A percentile compares a stretch with the other conserved stretches of the same genome.
Conservation (phyloP, 352 stramenopile genomes). For the Thalassiosira hispida region DNA sequence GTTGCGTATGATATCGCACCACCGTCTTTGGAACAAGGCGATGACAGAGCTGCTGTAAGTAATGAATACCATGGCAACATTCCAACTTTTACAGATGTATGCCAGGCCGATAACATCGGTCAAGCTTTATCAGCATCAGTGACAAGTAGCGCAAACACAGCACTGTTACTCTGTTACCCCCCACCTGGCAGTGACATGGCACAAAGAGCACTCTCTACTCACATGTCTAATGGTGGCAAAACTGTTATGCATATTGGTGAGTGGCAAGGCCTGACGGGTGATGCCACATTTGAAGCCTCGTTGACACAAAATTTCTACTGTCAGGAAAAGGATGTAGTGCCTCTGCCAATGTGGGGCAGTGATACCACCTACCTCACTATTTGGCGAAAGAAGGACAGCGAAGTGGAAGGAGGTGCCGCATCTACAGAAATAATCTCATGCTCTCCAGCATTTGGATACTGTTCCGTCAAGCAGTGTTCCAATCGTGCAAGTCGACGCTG, state of each 20-base stretch:
- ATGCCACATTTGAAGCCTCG: constrained; percentile 67
- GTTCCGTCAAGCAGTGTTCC: constrained; percentile 38
- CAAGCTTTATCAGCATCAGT: constrained; percentile 13
- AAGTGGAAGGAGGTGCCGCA: background rate
- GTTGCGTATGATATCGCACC: constrained; percentile 50
- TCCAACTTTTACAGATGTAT: constrained; percentile 64
- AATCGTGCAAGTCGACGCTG: constrained; percentile 56
- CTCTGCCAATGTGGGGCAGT: constrained; percentile 71
- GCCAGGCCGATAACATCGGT: constrained; percentile 31
- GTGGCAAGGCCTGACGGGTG: constrained; percentile 78
- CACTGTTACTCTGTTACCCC: constrained; percentile 79
- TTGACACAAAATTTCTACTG: constrained; percentile 54
- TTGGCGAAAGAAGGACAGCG: constrained; percentile 50
- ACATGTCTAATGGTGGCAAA: constrained; percentile 51
- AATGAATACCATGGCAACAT: constrained; percentile 83
- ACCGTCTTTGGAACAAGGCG: constrained; percentile 16
- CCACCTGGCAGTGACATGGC: constrained; percentile 76
- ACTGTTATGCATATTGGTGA: constrained; percentile 80
- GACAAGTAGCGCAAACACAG: constrained; percentile 10
- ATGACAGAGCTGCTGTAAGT: background rate
- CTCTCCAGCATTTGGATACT: constrained; percentile 45
- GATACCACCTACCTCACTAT: constrained; percentile 75
- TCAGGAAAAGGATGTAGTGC: constrained; percentile 18
- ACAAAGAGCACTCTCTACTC: constrained; percentile 44
- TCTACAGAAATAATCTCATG: background rate